Percentiles rank a stretch among this genome's conserved stretches.
phyloP scores from a whole-genome alignment of 73 alveolate species.

The Uronychia binucleata region DNA sequence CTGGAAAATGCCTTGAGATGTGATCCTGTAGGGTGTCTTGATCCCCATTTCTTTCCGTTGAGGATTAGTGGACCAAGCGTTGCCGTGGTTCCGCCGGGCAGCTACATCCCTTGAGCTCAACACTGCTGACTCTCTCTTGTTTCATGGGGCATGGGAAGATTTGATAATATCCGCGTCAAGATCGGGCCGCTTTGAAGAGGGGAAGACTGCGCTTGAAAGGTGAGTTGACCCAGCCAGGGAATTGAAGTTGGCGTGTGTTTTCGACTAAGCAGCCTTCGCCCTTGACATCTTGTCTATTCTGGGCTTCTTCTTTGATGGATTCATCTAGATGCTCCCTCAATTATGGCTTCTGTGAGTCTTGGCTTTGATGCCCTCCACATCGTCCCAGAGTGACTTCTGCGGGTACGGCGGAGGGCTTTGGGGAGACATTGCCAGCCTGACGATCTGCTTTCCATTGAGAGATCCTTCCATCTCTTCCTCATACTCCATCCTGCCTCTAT shows the following conservation, averaged over 20 bases:
- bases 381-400: background rate
- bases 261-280: background rate
- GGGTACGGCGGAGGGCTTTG: background rate
- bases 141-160: too few species aligned
- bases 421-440: background rate
- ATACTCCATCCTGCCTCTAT: background rate
- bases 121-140: background rate
- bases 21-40: background rate
- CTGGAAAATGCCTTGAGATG: background rate
- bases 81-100: background rate
- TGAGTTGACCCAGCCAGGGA: background rate
- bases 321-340: background rate
- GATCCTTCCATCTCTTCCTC: background rate
- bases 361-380: background rate
- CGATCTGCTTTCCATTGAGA: background rate
- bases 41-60: background rate
- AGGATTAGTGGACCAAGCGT: background rate
- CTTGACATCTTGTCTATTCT: background rate
- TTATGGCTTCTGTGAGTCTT: background rate
- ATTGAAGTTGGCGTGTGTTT: background rate
- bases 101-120: background rate
- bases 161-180: background rate
- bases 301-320: background rate
- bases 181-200: background rate
- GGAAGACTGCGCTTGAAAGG: background rate